Evolutionary conservation across 495 filamentous ascomycete genomes (phyloP), one percentile per base, ranked within the genome.

Genomic region (Paragyromitra xinjiangensis): DNA sequence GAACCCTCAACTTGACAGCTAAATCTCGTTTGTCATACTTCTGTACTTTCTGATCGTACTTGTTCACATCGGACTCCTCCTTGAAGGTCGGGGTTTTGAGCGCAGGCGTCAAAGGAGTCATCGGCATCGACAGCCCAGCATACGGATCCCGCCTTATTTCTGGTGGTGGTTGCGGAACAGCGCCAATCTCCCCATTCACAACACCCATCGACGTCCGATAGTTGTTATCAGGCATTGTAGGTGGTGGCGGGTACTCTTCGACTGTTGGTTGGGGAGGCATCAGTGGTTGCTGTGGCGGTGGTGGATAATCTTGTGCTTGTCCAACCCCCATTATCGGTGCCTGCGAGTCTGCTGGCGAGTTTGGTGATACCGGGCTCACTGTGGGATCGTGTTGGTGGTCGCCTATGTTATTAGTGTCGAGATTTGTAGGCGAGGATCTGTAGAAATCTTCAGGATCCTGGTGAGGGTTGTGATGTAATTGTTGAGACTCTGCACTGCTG

Each of bases 1-100:
- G 91, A 44, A 99, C 94, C 62, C 94, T 90, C 19, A 91, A 88
- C 87, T 99, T 99, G 83, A 97, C 88, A 89, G 92, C 93, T 85
- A 98, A 82, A 84, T 99, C 95, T 75, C 86, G 87, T 22, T 79
- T 64, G 7, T 80, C 76, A 19, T 74, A 80, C 45, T 68, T 74
- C 19, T 50, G 78, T n/a, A 80, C 78, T 37, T 64, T 74, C 29
- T 42, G 26, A 39, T 74, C 69, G 37, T 69, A 70, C 34, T 74
- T 81, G 14, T 78, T 62, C 14, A 82, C 70, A 3, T 74, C 40
- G 4, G 56, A 22, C 51, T 82, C 80, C 55, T 81, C 79, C 9
- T 44, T 67, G 7, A 81, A 79, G n/a, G 68, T 78, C 16, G 80
- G 77, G n/a, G 80, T 81, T 66, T 81, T 82, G 26, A 78, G 56